Evolutionary conservation across 495 filamentous ascomycete species (phyloP).

Genomic region (Podospora didyma): DNA sequence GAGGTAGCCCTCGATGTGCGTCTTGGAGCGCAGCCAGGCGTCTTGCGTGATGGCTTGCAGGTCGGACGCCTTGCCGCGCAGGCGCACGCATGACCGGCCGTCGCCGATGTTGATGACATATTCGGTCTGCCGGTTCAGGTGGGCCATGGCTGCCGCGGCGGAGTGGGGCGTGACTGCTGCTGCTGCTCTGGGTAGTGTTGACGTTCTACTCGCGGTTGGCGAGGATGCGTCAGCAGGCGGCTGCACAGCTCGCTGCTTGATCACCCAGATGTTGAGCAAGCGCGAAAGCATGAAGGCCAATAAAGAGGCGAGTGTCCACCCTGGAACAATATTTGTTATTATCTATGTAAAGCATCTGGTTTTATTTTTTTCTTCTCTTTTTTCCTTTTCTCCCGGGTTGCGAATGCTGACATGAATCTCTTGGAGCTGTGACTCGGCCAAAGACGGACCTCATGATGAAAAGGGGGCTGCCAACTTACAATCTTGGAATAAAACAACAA

Average conservation of each 20-base stretch:
- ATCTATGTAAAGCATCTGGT: background rate
- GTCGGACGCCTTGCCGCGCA: constrained; percentile 51
- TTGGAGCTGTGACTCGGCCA: background rate
- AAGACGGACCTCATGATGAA: no score
- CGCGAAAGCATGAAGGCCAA: constrained; percentile 47
- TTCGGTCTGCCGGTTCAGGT: constrained; percentile 18
- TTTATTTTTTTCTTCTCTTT: background rate
- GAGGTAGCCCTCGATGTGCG: constrained; percentile 42
- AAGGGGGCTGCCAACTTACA: no score
- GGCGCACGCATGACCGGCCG: constrained; percentile 32
- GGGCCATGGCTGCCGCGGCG: background rate
- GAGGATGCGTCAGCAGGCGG: background rate
- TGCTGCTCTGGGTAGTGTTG: background rate
- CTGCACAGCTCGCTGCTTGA: constrained; percentile 43
- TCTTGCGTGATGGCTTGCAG: constrained; percentile 55
- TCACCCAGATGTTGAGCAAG: constrained; percentile 50
- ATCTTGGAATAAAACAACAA: constrained; percentile 42
- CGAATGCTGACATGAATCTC: no score
- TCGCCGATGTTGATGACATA: constrained; percentile 31
- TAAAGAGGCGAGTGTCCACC: constrained; percentile 47
- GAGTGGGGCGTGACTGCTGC: background rate
- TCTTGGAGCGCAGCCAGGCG: constrained; percentile 52
- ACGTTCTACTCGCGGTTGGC: background rate
- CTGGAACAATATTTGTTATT: constrained; percentile 7
- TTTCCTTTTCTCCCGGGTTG: no score